Conservation (phyloP, 306 rosid species). For the Abrus pulchellus region DNA sequence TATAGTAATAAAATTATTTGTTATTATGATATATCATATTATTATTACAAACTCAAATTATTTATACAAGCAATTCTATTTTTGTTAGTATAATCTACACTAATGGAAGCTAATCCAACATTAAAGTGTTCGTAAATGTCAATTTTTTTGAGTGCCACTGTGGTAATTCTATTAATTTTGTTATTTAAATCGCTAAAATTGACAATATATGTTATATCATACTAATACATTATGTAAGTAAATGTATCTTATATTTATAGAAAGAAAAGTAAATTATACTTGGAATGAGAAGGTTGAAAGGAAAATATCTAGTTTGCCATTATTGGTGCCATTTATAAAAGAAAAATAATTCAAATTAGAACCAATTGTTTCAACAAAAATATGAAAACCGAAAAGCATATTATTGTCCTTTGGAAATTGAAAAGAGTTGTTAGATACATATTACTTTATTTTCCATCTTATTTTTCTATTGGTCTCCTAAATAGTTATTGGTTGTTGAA, state of each 20-base stretch:
- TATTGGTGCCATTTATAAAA: no score
- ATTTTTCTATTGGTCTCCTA: neutral
- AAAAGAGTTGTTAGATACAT: neutral
- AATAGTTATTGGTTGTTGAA: neutral
- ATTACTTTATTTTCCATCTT: neutral
- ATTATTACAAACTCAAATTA: no score
- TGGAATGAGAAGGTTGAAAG: neutral
- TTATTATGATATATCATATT: no score
- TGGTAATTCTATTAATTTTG: no score
- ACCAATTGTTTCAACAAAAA: neutral
- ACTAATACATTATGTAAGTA: neutral
- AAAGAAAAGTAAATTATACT: neutral
- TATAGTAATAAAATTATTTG: no score
- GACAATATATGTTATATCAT: no score
- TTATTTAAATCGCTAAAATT: no score
- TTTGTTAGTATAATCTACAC: no score
- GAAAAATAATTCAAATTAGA: constrained; percentile 3
- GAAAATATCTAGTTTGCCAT: neutral
- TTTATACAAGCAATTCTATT: no score
- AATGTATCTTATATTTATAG: neutral
- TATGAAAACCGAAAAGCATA: constrained; percentile 24
- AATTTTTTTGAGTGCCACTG: no score
- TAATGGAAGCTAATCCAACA: no score
- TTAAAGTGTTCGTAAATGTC: no score
- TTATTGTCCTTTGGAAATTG: neutral